These are phyloP conservation scores for Globisporangium heterothallicum DNA, from an alignment of 352 stramenopile genomes.

Conservation along the genomic window DNA sequence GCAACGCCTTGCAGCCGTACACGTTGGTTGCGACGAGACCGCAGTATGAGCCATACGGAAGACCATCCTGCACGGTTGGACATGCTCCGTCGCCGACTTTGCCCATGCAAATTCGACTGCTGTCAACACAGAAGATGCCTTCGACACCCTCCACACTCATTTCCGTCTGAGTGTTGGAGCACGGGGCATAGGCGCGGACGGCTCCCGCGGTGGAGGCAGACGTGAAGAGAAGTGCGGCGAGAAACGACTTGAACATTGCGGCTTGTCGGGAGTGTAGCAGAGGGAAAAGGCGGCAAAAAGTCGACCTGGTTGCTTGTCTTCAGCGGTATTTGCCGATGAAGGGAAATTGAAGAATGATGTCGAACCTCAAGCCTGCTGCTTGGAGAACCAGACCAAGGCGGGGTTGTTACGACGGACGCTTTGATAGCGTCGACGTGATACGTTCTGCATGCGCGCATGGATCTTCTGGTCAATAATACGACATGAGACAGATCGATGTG, in stretches of 20 bases:
- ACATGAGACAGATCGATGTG: background rate
- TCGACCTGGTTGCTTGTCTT: background rate
- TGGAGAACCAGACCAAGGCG: background rate
- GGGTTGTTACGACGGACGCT: background rate
- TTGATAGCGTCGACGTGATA: background rate
- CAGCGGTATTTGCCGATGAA: background rate
- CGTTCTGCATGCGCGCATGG: background rate
- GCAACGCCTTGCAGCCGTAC: slow-evolving; percentile 16
- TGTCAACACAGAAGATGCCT: slow-evolving; percentile 17
- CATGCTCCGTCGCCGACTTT: slow-evolving; percentile 8
- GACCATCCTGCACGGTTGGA: slow-evolving; percentile 9
- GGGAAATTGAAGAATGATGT: background rate
- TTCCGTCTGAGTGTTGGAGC: background rate
- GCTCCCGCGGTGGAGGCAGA: background rate
- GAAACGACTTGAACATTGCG: slow-evolving; percentile 9
- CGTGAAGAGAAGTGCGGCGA: slow-evolving; percentile 4
- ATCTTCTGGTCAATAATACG: background rate
- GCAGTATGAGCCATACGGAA: slow-evolving; percentile 17
- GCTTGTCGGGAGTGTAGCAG: background rate
- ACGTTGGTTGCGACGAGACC: slow-evolving; percentile 11
- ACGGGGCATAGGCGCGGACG: slow-evolving; percentile 6
- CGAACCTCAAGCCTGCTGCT: background rate
- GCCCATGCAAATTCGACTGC: slow-evolving; percentile 12
- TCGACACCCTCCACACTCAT: slow-evolving; percentile 16
- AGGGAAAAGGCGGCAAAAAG: background rate